phyloP scores from a whole-genome alignment of 2,329 filamentous ascomycete species.

The Eutypella sp. region DNA sequence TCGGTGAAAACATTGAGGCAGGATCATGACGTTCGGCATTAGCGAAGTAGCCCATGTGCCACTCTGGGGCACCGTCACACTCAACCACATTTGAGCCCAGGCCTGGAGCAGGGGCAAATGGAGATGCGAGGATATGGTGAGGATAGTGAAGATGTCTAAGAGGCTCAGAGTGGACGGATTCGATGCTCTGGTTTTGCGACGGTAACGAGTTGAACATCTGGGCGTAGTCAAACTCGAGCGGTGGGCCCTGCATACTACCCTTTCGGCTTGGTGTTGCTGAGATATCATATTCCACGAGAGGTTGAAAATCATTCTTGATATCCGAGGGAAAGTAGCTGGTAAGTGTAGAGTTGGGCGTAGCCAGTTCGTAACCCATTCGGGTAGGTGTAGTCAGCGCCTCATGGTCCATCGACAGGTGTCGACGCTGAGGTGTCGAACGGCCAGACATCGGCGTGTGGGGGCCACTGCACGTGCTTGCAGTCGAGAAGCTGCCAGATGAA shows the following conservation, averaged over 20 bases:
- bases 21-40: constrained; percentile 6
- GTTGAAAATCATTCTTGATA: constrained; percentile 14
- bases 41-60: constrained; percentile 1
- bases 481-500: constrained; percentile 25
- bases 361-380: constrained; percentile 23
- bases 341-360: constrained; percentile 26
- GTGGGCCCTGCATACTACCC: constrained; percentile 14
- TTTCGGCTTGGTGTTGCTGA: constrained; percentile 19
- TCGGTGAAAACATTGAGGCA: neutral
- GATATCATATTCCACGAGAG: constrained; percentile 13
- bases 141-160: constrained; percentile 14
- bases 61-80: neutral
- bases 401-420: constrained; percentile 19
- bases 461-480: constrained; percentile 23
- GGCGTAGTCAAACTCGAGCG: constrained; percentile 21
- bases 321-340: constrained; percentile 24
- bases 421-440: constrained; percentile 26
- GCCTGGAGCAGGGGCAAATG: constrained; percentile 11
- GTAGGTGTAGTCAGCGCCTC: constrained; percentile 19
- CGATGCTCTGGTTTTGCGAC: constrained; percentile 10
- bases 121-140: constrained; percentile 16
- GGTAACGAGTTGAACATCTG: constrained; percentile 14
- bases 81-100: constrained; percentile 7
- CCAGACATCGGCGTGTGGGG: constrained; percentile 29
- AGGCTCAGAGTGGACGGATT: constrained; percentile 11